Percentiles rank a stretch among this genome's conserved stretches.
Conservation (phyloP, 805 yeast genomes). For the Candida stauntonica region DNA sequence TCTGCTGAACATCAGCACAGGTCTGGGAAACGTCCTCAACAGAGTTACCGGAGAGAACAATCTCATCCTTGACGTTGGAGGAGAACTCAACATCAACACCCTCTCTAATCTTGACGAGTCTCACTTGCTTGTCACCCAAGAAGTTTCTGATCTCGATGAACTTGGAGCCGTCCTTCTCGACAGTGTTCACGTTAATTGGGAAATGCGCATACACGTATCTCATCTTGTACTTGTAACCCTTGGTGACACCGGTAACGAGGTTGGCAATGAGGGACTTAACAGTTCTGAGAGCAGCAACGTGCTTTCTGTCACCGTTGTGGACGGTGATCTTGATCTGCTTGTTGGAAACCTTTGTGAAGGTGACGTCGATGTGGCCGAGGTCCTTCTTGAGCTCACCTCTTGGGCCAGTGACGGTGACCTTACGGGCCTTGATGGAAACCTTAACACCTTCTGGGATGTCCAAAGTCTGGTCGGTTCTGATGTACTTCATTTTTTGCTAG, state of each 20-base stretch:
- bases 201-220: constrained; percentile 99
- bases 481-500: constrained; percentile 61
- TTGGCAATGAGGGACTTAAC: constrained; percentile 92
- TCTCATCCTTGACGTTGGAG: constrained; percentile 87
- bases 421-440: constrained; percentile 87
- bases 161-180: constrained; percentile 69
- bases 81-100: constrained; percentile 88
- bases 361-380: constrained; percentile 91
- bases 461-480: constrained; percentile 79
- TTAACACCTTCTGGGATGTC: constrained; percentile 90
- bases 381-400: constrained; percentile 91
- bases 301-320: constrained; percentile 99
- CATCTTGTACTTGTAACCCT: constrained; percentile 99
- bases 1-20: constrained; percentile 97
- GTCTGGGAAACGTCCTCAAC: constrained; percentile 96
- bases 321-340: constrained; percentile 81
- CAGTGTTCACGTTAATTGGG: constrained; percentile 97
- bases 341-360: constrained; percentile 75
- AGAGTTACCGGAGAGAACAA: constrained; percentile 90
- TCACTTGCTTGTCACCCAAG: constrained; percentile 98
- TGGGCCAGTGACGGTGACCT: constrained; percentile 90
- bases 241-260: constrained; percentile 97
- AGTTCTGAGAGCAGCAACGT: constrained; percentile 98
- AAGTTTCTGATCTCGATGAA: constrained; percentile 97
- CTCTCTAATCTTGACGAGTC: constrained; percentile 77